Base-by-base conservation (phyloP, 345 rosid species). In the Trapa bicornis region DNA sequence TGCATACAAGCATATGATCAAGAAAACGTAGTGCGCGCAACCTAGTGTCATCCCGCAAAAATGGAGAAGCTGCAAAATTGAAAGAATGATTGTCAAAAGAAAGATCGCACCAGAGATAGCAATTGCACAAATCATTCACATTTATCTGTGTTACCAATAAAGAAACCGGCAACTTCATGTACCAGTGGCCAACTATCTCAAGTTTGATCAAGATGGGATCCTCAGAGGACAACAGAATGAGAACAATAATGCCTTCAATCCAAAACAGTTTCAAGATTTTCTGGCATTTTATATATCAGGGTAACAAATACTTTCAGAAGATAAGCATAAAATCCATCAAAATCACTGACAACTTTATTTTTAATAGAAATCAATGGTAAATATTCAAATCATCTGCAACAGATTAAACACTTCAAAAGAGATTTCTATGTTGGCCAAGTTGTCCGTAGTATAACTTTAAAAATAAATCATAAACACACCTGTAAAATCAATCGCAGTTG, bases 11-110 rank as follows among this genome's bases (percentile, higher is more conserved):
- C 89, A 94, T 76, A 77, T 94, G 97, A 78, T 94, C 99, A 71
- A 94, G 99, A 83, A 94, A 94, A 64, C 97, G 99, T 73, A 94
- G 96, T 71, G 97, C 99, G 67, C 97, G 96, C 89, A 94, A 76
- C 83, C 96, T 83, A 75, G 99, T 85, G 73, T 93, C 99, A 60
- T 86, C 85, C 73, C 96, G 80, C 68, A 94, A 91, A 83, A 94
- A 94, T 33, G 73, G 74, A 61, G 99, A 94, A 65, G 95, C 99
- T 94, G 83, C 74, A 79, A 66, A 69, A 53, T 10, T 37, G 50
- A 65, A n/a, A 63, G 65, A n/a, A 41, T 3, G 43, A 41, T 8
- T 41, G 36, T 14, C 5, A 43, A 63, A 22, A 22, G 29, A 22
- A 22, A 5, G 38, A 37, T 39, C 2, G 6, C 16, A 65, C 37